A percentile compares a stretch with the other conserved stretches of the same genome.
phyloP scores from a whole-genome alignment of 2,329 filamentous ascomycete species.

The Penicillium sp. region DNA sequence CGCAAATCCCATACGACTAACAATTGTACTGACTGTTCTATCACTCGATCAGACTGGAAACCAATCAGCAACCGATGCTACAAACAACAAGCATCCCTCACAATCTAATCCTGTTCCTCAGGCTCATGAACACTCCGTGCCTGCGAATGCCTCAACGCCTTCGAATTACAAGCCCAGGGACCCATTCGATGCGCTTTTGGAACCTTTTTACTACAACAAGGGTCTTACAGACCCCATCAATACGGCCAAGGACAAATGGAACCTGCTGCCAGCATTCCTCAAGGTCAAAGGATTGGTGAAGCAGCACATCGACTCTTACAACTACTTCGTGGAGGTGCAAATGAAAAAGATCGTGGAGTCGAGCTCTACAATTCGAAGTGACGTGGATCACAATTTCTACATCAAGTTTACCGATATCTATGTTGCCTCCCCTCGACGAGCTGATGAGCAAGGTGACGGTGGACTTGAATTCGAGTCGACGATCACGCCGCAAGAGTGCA shows the following conservation, averaged over 20 bases:
- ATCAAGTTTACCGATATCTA: slow-evolving; percentile 91
- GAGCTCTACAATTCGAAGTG: slow-evolving; percentile 83
- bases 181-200: slow-evolving; percentile 61
- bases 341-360: slow-evolving; percentile 95
- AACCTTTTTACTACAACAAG: slow-evolving; percentile 70
- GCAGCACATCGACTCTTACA: slow-evolving; percentile 98
- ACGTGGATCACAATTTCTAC: slow-evolving; percentile 90
- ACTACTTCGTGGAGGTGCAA: slow-evolving; percentile 95
- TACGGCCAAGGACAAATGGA: slow-evolving; percentile 85
- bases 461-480: slow-evolving; percentile 47
- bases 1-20: neutral
- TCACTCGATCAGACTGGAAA: slow-evolving; percentile 1
- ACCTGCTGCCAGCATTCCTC: slow-evolving; percentile 91
- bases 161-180: slow-evolving; percentile 33
- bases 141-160: slow-evolving; percentile 19
- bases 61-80: slow-evolving; percentile 22
- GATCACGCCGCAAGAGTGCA: slow-evolving; percentile 92
- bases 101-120: slow-evolving; percentile 26
- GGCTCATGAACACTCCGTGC: slow-evolving; percentile 17
- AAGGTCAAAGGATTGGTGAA: slow-evolving; percentile 97
- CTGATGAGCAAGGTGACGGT: slow-evolving; percentile 65
- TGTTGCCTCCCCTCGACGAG: slow-evolving; percentile 75
- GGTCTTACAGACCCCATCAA: slow-evolving; percentile 67
- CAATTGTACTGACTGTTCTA: slow-evolving; percentile 9
- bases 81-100: slow-evolving; percentile 31